Evolutionary conservation across 1,284 basidiomycete genomes (phyloP).

Genomic region (Ganoderma leucocontextum): DNA sequence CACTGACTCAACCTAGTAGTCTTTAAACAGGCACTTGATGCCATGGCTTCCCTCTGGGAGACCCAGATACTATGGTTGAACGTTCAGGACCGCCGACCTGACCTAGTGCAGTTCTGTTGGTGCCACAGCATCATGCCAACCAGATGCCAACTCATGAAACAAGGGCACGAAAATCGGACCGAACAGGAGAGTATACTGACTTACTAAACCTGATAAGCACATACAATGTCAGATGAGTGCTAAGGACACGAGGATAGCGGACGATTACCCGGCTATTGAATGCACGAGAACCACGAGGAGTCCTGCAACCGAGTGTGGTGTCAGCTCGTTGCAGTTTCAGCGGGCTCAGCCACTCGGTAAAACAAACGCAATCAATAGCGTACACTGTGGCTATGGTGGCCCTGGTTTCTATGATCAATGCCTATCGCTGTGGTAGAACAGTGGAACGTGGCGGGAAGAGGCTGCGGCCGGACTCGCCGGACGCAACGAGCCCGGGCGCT

Average conservation of each 20-base stretch:
- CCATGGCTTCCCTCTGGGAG: too few relatives aligned
- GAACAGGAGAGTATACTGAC: neutral
- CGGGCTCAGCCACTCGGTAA: neutral
- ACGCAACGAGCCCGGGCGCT: neutral
- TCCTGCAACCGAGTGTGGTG: slow-evolving; percentile 6
- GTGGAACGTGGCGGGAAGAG: neutral
- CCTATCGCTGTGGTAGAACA: neutral
- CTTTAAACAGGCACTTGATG: neutral
- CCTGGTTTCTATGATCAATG: neutral
- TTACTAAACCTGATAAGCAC: neutral
- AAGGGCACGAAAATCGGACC: neutral
- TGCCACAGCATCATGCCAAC: neutral
- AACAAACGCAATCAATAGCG: neutral
- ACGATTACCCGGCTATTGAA: neutral
- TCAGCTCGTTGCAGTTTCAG: slow-evolving; percentile 3
- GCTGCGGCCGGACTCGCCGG: too few relatives aligned
- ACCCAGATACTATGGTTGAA: neutral
- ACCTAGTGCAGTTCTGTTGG: neutral
- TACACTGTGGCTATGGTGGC: neutral
- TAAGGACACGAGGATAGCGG: slow-evolving; percentile 2
- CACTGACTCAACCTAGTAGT: neutral
- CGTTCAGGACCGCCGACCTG: neutral
- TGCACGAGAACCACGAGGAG: slow-evolving; percentile 13
- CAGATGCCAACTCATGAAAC: neutral
- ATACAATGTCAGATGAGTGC: neutral